phyloP scores from a whole-genome alignment of 176 grass and related monocot species.

The Cenchrus fungigraminus region DNA sequence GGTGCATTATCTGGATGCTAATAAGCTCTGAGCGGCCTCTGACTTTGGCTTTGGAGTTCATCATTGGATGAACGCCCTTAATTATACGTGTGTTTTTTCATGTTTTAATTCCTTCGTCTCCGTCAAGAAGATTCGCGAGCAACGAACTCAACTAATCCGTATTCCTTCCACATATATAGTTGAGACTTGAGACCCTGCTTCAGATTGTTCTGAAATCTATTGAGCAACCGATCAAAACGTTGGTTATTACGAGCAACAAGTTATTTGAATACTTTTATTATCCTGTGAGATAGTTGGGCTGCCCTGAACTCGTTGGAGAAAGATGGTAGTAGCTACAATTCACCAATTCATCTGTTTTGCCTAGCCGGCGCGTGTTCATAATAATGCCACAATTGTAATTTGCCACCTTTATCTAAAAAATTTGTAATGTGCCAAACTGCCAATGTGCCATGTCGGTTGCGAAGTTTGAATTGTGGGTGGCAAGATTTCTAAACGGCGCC shows the following conservation, averaged over 20 bases:
- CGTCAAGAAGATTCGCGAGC: constrained; percentile 28
- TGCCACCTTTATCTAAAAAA: no score
- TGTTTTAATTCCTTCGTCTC: not conserved
- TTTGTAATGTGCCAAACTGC: no score
- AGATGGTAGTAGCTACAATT: no score
- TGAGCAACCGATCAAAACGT: not conserved
- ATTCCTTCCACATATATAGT: not conserved
- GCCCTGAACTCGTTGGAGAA: no score
- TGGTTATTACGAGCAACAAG: not conserved
- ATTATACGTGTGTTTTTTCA: not conserved
- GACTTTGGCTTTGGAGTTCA: constrained; percentile 3
- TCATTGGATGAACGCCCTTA: not conserved
- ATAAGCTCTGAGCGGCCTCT: not conserved
- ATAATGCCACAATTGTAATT: not conserved
- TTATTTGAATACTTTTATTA: no score
- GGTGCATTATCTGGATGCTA: not conserved
- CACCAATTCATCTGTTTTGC: not conserved
- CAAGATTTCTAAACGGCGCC: not conserved
- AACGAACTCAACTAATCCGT: constrained; percentile 6
- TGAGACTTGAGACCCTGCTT: constrained; percentile 17
- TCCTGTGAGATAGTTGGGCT: no score
- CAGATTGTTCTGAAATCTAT: not conserved
- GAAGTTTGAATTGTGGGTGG: not conserved
- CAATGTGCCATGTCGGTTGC: not conserved
- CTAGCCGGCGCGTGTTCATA: not conserved